Evolutionary conservation across 1,284 basidiomycete genomes (phyloP).

Genomic region (Ceratobasidium papillatum): DNA sequence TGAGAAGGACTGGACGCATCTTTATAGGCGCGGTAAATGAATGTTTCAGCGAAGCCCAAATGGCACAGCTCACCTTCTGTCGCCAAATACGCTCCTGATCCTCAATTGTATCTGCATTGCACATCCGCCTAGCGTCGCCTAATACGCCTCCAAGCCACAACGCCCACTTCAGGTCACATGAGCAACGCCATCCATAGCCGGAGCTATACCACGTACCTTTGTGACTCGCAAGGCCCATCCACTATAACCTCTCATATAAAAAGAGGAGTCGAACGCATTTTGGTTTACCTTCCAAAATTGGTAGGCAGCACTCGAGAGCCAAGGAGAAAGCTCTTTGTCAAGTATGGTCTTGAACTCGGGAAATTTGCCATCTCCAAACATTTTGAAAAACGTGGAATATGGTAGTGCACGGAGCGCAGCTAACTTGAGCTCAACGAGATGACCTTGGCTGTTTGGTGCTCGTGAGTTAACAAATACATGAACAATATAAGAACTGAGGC

Average conservation of each 20-base stretch:
- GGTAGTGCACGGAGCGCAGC: conserved; percentile 69
- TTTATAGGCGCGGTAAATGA: conserved; percentile 41
- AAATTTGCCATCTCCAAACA: conserved; percentile 77
- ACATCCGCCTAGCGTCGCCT: conserved; percentile 66
- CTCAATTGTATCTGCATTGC: conserved; percentile 62
- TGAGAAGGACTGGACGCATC: conserved; percentile 69
- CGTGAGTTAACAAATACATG: not conserved
- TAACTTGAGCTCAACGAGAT: conserved; percentile 82
- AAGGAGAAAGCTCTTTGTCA: conserved; percentile 72
- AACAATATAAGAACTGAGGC: conserved; percentile 27
- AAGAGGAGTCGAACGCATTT: conserved; percentile 68
- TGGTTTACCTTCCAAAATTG: conserved; percentile 81
- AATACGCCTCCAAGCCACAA: conserved; percentile 69
- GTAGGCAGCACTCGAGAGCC: conserved; percentile 77
- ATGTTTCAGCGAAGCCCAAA: conserved; percentile 46
- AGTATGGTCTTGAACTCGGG: conserved; percentile 70
- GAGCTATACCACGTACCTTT: not conserved
- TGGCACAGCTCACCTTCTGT: conserved; percentile 53
- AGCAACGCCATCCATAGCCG: conserved; percentile 50
- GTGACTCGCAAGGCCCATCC: conserved; percentile 72
- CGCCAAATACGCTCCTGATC: conserved; percentile 77
- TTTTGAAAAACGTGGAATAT: conserved; percentile 74
- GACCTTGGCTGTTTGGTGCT: conserved; percentile 65
- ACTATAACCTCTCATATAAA: conserved; percentile 80
- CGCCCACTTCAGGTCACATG: conserved; percentile 53